Evolutionary conservation across 345 rosid species (phyloP), one percentile per base, ranked within the genome.

Genomic region (Eucalyptus curtisii): DNA sequence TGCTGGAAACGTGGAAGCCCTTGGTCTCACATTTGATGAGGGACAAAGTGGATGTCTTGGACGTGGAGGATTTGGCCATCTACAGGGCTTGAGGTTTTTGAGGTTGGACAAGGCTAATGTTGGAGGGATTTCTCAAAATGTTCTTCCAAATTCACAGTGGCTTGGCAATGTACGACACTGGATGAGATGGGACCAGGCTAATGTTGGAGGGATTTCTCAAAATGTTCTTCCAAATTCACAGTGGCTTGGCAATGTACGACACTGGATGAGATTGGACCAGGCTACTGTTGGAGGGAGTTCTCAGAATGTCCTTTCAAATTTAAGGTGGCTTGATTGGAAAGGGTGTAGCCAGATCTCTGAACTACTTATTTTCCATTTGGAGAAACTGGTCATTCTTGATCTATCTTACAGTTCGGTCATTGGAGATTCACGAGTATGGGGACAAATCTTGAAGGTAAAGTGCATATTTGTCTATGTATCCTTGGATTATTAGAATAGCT

Each of bases 101-200:
- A 48, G 49, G 4, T 48, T 48, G 14, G 4, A 48, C 15, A 47
- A 2, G 5, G 49, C 49, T 48, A 59, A n/a, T 59, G 0, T 59
- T 25, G 11, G 4, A 2, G 13, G 9, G n/a, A 1, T 0, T 59
- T 59, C 66, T 59, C 7, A 11, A 7, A 24, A 57, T 57, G 13
- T 57, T 11, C 42, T 47, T 48, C 5, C 16, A 0, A 13, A 10
- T 5, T 40, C 42, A 40, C 6, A 40, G 6, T 40, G 0, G 7
- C 7, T 52, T 17, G 0, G 55, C 24, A 9, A 19, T 52, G 2
- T 52, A 17, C 0, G 0, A 2, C 0, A 0, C 2, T 52, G 11
- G 49, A 47, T 47, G 42, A 47, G 49, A 47, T 47, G 11, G 13
- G 4, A 47, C 14, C 5, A 12, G 14, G 49, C 49, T 48, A 57